These are phyloP conservation scores for Fallopia convolvulus DNA, from an alignment of 148 eudicot species.

Conservation along the genomic window DNA sequence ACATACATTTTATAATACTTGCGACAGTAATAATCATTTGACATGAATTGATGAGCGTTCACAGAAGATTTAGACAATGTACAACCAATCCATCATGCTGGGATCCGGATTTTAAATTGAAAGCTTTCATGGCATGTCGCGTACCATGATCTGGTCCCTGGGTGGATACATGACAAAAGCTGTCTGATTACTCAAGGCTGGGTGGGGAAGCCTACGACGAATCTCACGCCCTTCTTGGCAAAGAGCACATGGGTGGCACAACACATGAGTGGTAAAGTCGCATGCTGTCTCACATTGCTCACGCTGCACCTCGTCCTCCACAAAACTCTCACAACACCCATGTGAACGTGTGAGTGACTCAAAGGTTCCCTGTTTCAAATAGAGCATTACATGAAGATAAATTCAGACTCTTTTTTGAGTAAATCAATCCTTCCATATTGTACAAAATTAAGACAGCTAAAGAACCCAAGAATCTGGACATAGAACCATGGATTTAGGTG, in stretches of 20 bases:
- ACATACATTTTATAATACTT: not conserved
- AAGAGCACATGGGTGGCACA: constrained; percentile 75
- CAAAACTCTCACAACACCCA: constrained; percentile 47
- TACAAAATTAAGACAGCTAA: not conserved
- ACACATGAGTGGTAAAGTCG: constrained; percentile 65
- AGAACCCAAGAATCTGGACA: not conserved
- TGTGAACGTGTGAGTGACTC: constrained; percentile 50
- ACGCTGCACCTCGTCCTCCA: constrained; percentile 57
- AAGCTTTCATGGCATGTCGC: constrained; percentile 16
- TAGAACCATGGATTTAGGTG: not conserved
- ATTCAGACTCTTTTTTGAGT: not conserved
- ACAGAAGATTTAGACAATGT: not conserved
- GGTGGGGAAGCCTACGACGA: constrained; percentile 84
- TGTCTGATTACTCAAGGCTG: constrained; percentile 54
- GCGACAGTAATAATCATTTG: not conserved
- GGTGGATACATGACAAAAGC: constrained; percentile 59
- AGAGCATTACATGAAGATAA: not conserved
- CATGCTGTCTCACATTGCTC: constrained; percentile 77
- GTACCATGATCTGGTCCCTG: constrained; percentile 63
- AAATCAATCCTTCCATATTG: not conserved
- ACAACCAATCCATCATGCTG: not conserved
- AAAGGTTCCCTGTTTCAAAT: constrained; percentile 48
- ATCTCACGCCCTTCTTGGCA: constrained; percentile 93
- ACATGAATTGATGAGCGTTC: not conserved
- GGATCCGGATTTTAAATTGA: not conserved